Evolutionary conservation across 257 asterid species (phyloP), one percentile per base, ranked within the genome.

Genomic region (Plantago major): DNA sequence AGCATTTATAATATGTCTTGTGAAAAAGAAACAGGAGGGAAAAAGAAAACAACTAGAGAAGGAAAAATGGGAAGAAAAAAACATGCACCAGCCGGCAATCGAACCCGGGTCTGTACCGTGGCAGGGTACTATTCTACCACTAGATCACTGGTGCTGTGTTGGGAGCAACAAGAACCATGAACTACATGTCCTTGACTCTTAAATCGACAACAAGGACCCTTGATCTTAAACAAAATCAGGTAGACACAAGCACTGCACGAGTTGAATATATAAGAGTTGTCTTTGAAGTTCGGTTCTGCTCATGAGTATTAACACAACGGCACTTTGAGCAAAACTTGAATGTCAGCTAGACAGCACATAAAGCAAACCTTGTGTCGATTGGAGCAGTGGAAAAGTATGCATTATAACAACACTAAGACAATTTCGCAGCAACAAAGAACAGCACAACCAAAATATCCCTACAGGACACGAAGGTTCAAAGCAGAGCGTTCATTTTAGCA

Each of bases 51-150:
- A n/a, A n/a, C n/a, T n/a, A n/a, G n/a, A n/a, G n/a, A n/a, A n/a
- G n/a, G n/a, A n/a, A n/a, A n/a, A n/a, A n/a, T 22, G 2, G 26
- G 2, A 22, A 22, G 26, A 22, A 22, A 22, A 22, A 22, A 33
- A 33, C 0, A 33, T 33, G 40, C 40, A 5, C 6, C 40, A 33
- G 40, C 85, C 78, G 85, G 82, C 85, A 82, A 80, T 74, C 81
- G 79, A 85, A 82, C 79, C 86, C 81, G 84, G 86, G 82, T 82
- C 86, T 80, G 86, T 76, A 78, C 87, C 85, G 83, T 80, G 81
- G 87, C 82, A 80, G 89, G 82, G 87, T 82, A 74, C 78, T 74
- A 80, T 80, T 77, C 83, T 77, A 71, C 75, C 75, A 74, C 79
- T 80, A 80, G 83, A 77, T 78, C 84, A 78, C 84, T 75, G 83